Evolutionary conservation across 2,329 filamentous ascomycete genomes (phyloP).

Genomic region (Xylariales sp.): DNA sequence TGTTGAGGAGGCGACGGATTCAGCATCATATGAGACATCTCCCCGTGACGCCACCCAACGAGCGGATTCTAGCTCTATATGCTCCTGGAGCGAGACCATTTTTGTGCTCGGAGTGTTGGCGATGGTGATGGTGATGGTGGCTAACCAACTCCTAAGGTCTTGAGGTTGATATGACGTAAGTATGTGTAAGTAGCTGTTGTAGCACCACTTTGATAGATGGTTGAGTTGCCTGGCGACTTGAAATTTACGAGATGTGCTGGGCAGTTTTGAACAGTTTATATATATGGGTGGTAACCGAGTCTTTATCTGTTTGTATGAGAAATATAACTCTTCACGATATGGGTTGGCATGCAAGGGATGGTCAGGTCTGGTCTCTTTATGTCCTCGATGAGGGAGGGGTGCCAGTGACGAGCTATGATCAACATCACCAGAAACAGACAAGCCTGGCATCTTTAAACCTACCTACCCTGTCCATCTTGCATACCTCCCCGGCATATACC

Average conservation of each 20-base stretch:
- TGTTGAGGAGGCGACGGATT: conserved; percentile 35
- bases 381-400: conserved; percentile 19
- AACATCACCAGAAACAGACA: conserved; percentile 30
- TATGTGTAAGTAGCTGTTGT: conserved; percentile 9
- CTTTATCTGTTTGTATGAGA: conserved; percentile 29
- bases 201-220: conserved; percentile 1
- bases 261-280: background rate
- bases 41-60: conserved; percentile 42
- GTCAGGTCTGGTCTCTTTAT: conserved; percentile 29
- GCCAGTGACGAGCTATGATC: conserved; percentile 34
- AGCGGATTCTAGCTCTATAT: conserved; percentile 43
- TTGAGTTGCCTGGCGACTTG: background rate
- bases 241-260: conserved; percentile 3
- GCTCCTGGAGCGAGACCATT: conserved; percentile 45
- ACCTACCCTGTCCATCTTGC: conserved; percentile 27
- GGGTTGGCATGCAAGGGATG: conserved; percentile 2
- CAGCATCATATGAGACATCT: conserved; percentile 23
- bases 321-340: conserved; percentile 6
- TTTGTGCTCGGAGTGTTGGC: conserved; percentile 17
- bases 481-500: conserved; percentile 19
- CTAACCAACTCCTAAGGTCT: conserved; percentile 7
- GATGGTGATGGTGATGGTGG: conserved; percentile 20
- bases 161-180: conserved; percentile 30
- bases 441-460: conserved; percentile 21
- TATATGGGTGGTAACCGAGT: conserved; percentile 19